These are phyloP conservation scores for Stylosanthes scabra DNA, from an alignment of 331 rosid species.

Conservation along the genomic window DNA sequence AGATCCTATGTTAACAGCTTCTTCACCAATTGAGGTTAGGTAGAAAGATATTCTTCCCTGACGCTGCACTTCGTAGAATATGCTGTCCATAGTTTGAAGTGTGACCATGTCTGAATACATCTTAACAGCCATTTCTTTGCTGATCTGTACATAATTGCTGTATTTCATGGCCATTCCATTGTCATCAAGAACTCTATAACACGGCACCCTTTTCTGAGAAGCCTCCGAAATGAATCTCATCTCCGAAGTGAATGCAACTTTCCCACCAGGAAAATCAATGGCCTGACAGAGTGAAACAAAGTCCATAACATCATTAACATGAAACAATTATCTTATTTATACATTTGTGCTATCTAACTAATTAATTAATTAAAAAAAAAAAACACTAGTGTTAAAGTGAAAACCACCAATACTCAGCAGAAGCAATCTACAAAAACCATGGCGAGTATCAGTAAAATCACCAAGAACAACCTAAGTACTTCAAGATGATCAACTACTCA, in stretches of 20 bases:
- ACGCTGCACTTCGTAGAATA: slow-evolving; percentile 74
- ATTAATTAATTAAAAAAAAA: too few relatives aligned
- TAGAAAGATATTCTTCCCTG: slow-evolving; percentile 87
- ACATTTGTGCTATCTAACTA: too few relatives aligned
- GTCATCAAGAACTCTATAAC: slow-evolving; percentile 65
- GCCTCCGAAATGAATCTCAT: slow-evolving; percentile 60
- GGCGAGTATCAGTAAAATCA: too few relatives aligned
- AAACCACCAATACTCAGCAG: too few relatives aligned
- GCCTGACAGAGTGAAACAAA: slow-evolving; percentile 37
- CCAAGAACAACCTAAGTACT: too few relatives aligned
- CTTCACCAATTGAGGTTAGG: slow-evolving; percentile 73
- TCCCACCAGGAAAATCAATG: slow-evolving; percentile 79
- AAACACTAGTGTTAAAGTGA: too few relatives aligned
- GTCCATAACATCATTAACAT: background rate
- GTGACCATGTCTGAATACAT: slow-evolving; percentile 68
- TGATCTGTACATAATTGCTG: slow-evolving; percentile 48
- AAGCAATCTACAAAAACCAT: too few relatives aligned
- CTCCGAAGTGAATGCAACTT: slow-evolving; percentile 62
- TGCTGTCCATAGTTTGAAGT: slow-evolving; percentile 72
- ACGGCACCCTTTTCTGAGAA: slow-evolving; percentile 54
- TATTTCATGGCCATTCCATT: slow-evolving; percentile 47
- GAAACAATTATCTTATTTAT: too few relatives aligned
- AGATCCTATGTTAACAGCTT: slow-evolving; percentile 73
- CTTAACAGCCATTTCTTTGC: slow-evolving; percentile 62
- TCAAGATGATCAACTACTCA: too few relatives aligned